These are phyloP conservation scores for Candida freyschussii DNA, from an alignment of 1,139 yeast species.

Conservation along the genomic window DNA sequence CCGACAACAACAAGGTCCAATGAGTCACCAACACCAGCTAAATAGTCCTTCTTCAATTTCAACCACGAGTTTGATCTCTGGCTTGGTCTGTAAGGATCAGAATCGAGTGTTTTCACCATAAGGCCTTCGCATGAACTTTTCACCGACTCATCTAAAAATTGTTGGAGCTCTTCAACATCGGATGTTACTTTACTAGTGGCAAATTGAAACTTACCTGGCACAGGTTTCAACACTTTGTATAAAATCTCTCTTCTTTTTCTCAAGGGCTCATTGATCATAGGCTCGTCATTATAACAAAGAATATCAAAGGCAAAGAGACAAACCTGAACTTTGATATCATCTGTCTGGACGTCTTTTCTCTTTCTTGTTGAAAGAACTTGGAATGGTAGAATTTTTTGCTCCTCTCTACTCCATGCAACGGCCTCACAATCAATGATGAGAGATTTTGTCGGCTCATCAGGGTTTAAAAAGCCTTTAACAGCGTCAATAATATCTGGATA, in stretches of 20 bases:
- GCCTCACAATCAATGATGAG: slow-evolving; percentile 93
- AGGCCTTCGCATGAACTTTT: slow-evolving; percentile 92
- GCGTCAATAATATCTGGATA: slow-evolving; percentile 85
- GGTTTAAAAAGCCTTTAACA: slow-evolving; percentile 53
- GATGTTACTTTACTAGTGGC: slow-evolving; percentile 74
- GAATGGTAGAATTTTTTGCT: slow-evolving; percentile 78
- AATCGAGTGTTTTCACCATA: slow-evolving; percentile 88
- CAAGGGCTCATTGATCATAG: slow-evolving; percentile 65
- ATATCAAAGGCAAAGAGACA: slow-evolving; percentile 92
- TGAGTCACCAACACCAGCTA: slow-evolving; percentile 94
- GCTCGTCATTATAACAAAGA: slow-evolving; percentile 63
- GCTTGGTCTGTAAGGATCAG: slow-evolving; percentile 88
- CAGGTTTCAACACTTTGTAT: slow-evolving; percentile 49
- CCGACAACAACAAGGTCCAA: slow-evolving; percentile 92
- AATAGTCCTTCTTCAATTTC: slow-evolving; percentile 87
- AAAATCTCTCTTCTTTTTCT: slow-evolving; percentile 64
- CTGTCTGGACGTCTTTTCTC: slow-evolving; percentile 84
- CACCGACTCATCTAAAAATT: slow-evolving; percentile 84
- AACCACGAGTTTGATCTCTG: slow-evolving; percentile 95
- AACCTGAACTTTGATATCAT: slow-evolving; percentile 83
- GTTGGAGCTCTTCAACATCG: slow-evolving; percentile 73
- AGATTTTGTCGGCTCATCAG: slow-evolving; percentile 36
- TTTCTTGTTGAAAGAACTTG: slow-evolving; percentile 91
- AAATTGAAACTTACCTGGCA: slow-evolving; percentile 75
- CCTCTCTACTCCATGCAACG: slow-evolving; percentile 92